These are phyloP conservation scores for Strobilomyces echinocephalus DNA, from an alignment of 768 basidiomycete species.

Conservation along the genomic window DNA sequence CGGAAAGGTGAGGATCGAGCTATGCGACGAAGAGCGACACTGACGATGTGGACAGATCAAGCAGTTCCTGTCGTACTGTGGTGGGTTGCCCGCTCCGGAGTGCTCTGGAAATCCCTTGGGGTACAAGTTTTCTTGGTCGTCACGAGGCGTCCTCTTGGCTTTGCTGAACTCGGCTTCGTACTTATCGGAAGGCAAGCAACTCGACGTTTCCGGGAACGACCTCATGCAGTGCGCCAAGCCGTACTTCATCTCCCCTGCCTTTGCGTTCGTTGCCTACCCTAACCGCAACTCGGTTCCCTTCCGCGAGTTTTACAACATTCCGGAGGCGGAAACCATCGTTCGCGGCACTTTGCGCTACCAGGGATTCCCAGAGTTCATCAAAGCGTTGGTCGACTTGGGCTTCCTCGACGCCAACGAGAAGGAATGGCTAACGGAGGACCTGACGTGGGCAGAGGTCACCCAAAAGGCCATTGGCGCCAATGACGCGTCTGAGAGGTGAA, in stretches of 20 bases:
- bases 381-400: conserved; percentile 79
- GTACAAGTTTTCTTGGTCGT: conserved; percentile 99
- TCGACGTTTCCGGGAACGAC: conserved; percentile 68
- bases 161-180: conserved; percentile 87
- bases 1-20: conserved; percentile 64
- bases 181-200: conserved; percentile 58
- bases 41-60: conserved; percentile 53
- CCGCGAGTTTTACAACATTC: conserved; percentile 87
- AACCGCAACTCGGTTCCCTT: conserved; percentile 93
- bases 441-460: conserved; percentile 83
- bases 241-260: conserved; percentile 93
- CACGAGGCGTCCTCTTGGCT: conserved; percentile 91
- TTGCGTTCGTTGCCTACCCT: conserved; percentile 94
- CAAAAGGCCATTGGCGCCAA: conserved; percentile 68
- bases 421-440: conserved; percentile 68
- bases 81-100: conserved; percentile 90
- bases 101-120: conserved; percentile 92
- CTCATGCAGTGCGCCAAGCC: conserved; percentile 90
- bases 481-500: conserved; percentile 64
- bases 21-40: not conserved
- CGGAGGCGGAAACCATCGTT: conserved; percentile 88
- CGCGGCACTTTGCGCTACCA: conserved; percentile 93
- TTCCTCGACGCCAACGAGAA: conserved; percentile 76
- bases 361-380: conserved; percentile 95
- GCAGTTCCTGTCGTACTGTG: conserved; percentile 91